Base-by-base conservation (phyloP, 768 basidiomycete species). In the Brasilioporus rufonigricans region DNA sequence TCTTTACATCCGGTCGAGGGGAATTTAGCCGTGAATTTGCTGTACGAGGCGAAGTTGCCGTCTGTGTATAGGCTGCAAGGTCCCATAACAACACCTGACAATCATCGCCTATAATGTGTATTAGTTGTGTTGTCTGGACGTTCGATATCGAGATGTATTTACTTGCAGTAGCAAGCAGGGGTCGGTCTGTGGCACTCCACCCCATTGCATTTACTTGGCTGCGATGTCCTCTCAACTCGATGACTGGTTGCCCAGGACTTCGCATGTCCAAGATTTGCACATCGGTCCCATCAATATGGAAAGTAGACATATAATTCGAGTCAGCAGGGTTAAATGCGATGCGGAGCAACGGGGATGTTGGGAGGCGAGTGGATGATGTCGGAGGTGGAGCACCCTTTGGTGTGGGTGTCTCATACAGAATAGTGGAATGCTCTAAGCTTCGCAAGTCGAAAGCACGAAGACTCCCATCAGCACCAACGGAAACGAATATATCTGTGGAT, bases 221-320 rank as follows among this genome's bases (percentile, higher is more conserved):
- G 50, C 85, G 81, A 67, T 98, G 96, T 18, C 83, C 93, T 58
- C 83, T 81, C 19, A 98, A 76, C 71, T 98, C 95, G 65, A 94
- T 88, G 18, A 98, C 94, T 0, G 97, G 94, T 57, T 91, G 86
- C 2, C 97, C 97, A 2, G 97, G 97, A 71, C 87, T 91, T 49
- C 97, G 84, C 91, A 98, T 98, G 65, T 99, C 97, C 58, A 99
- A 76, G 26, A 99, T 91, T 68, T 97, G 91, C 4, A 97, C 80
- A 64, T 94, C 90, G 19, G 79, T 71, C 46, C 91, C 91, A 65
- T 97, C 94, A 80, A 93, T 88, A 65, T 98, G 96, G 72, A 98
- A 97, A 2, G 94, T 96, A 13, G 93, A 91, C 84, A 99, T 91
- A 70, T 96, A 97, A 62, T 97, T 94, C 16, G 93, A 89, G 71